These are phyloP conservation scores for Collybiopsis luxurians DNA, from an alignment of 768 basidiomycete genomes.

Conservation along the genomic window DNA sequence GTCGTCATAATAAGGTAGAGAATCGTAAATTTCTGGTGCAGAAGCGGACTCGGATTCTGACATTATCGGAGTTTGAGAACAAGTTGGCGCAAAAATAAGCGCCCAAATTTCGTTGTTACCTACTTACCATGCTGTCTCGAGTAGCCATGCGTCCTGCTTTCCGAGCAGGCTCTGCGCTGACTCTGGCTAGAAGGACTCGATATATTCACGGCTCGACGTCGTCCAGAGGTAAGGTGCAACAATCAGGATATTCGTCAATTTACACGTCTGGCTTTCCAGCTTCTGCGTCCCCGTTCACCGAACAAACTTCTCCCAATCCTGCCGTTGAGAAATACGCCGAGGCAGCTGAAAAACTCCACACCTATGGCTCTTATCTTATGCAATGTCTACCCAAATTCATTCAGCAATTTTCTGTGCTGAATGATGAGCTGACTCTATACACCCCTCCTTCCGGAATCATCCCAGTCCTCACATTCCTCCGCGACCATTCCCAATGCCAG, in stretches of 20 bases:
- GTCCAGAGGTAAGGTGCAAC: constrained; percentile 41
- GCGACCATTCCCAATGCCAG: constrained; percentile 94
- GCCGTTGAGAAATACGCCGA: constrained; percentile 68
- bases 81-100: constrained; percentile 1
- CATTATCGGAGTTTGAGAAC: constrained; percentile 20
- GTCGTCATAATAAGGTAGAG: constrained; percentile 93
- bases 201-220: constrained; percentile 46
- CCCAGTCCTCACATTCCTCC: constrained; percentile 87
- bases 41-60: constrained; percentile 3
- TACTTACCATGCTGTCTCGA: constrained; percentile 39
- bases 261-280: constrained; percentile 32
- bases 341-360: constrained; percentile 78
- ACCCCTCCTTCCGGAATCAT: constrained; percentile 76
- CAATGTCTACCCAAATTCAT: constrained; percentile 96
- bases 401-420: constrained; percentile 96
- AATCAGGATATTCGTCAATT: background rate
- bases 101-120: constrained; percentile 20
- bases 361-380: constrained; percentile 89
- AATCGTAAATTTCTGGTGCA: constrained; percentile 60
- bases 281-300: constrained; percentile 78
- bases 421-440: constrained; percentile 94
- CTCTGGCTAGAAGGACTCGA: constrained; percentile 23
- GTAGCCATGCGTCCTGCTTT: constrained; percentile 44
- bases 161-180: constrained; percentile 33
- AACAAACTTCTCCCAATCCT: constrained; percentile 88